A percentile compares a stretch with the other conserved stretches of the same genome.
Evolutionary conservation across 441 rosid species (phyloP).

Genomic region (Hura crepitans): DNA sequence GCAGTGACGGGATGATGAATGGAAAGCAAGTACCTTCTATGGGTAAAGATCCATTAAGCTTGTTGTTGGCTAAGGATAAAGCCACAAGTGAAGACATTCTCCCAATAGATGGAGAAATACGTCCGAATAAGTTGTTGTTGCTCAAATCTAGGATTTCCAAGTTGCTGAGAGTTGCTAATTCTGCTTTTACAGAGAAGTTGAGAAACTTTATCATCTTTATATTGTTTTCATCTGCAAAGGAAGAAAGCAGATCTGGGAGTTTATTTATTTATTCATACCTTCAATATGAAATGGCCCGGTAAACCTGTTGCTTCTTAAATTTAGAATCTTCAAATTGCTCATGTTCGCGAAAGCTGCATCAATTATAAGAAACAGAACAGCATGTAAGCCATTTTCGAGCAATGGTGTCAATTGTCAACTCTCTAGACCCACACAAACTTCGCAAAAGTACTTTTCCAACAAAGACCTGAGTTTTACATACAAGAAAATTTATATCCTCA

Average conservation of each 20-base stretch:
- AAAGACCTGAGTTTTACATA: too few species aligned
- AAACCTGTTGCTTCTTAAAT: background rate
- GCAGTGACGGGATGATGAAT: background rate
- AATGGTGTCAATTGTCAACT: too few species aligned
- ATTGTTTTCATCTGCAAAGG: too few species aligned
- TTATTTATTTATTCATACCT: background rate
- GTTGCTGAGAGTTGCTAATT: background rate
- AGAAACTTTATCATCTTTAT: background rate
- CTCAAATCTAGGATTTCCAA: constrained; percentile 12
- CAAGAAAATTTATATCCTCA: too few species aligned
- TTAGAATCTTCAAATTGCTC: background rate
- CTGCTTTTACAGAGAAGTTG: background rate
- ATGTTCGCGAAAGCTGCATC: background rate
- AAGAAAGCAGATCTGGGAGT: too few species aligned
- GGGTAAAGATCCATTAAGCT: background rate
- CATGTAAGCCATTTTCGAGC: too few species aligned
- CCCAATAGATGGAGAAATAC: constrained; percentile 7
- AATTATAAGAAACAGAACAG: too few species aligned
- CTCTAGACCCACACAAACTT: too few species aligned
- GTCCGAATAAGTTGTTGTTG: background rate
- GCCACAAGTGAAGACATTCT: background rate
- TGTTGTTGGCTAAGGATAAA: background rate
- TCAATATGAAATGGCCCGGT: background rate
- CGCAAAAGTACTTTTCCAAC: too few species aligned
- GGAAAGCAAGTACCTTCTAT: background rate